Evolutionary conservation across 78 protist species (phyloP).

Genomic region (Polysphondylium violaceum): DNA sequence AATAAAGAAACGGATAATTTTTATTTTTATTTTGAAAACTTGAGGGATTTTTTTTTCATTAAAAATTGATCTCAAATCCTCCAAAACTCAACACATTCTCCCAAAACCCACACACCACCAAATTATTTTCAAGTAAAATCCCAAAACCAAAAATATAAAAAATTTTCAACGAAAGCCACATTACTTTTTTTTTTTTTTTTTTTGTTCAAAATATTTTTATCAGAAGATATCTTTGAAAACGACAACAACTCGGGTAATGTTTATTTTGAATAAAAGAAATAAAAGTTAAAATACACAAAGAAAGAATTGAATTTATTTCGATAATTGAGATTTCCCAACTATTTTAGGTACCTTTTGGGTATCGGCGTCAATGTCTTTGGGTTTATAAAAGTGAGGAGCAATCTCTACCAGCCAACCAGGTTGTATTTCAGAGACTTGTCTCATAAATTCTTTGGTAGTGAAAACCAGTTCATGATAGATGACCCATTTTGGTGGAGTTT

Average conservation of each 20-base stretch:
- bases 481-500: conserved; percentile 90
- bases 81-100: no score
- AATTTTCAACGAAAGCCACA: neutral
- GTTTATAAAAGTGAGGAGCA: conserved; percentile 97
- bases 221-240: no score
- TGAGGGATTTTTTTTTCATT: neutral
- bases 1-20: no score
- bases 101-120: no score
- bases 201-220: no score
- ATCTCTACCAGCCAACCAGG: conserved; percentile 97
- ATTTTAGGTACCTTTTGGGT: conserved; percentile 13
- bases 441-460: conserved; percentile 95
- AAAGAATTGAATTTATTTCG: neutral
- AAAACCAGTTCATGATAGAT: conserved; percentile 94
- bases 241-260: no score
- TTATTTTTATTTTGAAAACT: neutral
- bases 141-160: conserved; percentile 1
- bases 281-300: no score
- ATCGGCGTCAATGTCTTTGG: neutral
- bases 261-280: no score
- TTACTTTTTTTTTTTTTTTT: neutral
- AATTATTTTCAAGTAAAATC: no score
- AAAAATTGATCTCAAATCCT: no score
- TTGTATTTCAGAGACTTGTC: conserved; percentile 94
- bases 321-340: conserved; percentile 14